Evolutionary conservation across 2,329 filamentous ascomycete genomes (phyloP).

Genomic region (Fonsecaea nubica): DNA sequence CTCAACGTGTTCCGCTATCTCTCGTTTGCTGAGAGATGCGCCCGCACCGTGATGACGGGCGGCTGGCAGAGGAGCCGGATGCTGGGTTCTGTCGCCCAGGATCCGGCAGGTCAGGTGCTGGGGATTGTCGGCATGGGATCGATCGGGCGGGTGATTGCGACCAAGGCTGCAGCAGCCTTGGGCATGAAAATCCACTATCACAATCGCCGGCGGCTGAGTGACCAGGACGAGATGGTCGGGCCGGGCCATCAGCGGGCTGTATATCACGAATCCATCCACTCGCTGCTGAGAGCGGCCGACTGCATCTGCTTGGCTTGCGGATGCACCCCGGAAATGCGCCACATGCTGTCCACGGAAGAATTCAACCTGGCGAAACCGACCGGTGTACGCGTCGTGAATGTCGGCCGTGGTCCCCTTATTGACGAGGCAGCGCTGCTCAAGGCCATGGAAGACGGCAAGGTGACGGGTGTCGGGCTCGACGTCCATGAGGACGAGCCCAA

Average conservation of each 20-base stretch:
- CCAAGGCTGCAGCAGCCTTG: constrained; percentile 7
- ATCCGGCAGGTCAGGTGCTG: constrained; percentile 9
- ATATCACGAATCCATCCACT: constrained; percentile 43
- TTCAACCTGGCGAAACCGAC: constrained; percentile 1
- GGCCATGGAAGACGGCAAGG: constrained; percentile 71
- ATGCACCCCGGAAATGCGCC: constrained; percentile 33
- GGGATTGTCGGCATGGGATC: constrained; percentile 15
- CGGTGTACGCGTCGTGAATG: constrained; percentile 75
- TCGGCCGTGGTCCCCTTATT: constrained; percentile 78
- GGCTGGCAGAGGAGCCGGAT: constrained; percentile 6
- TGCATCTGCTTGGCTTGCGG: constrained; percentile 47
- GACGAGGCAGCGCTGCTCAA: constrained; percentile 75
- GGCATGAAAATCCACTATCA: constrained; percentile 24
- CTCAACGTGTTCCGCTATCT: constrained; percentile 16
- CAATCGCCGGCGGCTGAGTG: not conserved
- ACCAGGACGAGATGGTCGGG: not conserved
- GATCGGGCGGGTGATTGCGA: constrained; percentile 10
- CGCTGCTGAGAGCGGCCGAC: constrained; percentile 42
- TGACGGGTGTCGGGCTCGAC: constrained; percentile 78
- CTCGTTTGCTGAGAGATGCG: constrained; percentile 9
- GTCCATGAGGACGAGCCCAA: constrained; percentile 51
- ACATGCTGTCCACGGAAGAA: constrained; percentile 9
- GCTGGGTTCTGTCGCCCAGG: not conserved
- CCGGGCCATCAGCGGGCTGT: constrained; percentile 25
- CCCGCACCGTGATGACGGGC: not conserved